phyloP scores from a whole-genome alignment of 495 filamentous ascomycete species.

The Filosporella fistucella region DNA sequence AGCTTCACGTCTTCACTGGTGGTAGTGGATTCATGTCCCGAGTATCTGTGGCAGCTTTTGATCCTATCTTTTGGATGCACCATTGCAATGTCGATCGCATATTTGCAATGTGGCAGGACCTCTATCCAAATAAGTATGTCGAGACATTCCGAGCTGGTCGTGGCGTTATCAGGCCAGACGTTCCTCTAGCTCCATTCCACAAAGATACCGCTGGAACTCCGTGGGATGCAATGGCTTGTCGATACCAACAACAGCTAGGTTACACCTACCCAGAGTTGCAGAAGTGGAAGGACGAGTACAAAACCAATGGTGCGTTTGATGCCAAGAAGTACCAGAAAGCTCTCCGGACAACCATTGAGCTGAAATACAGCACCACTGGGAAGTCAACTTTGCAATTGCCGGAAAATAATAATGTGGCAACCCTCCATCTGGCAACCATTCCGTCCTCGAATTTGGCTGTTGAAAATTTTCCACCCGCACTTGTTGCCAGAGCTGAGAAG shows the following conservation, averaged over 20 bases:
- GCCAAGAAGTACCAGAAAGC: constrained; percentile 3
- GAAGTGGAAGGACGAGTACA: neutral
- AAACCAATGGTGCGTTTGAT: neutral
- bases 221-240: constrained; percentile 13
- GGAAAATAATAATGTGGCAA: neutral
- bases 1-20: constrained; percentile 32
- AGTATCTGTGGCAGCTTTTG: constrained; percentile 31
- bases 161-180: constrained; percentile 12
- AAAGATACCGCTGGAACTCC: constrained; percentile 14
- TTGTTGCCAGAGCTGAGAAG: neutral
- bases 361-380: constrained; percentile 3
- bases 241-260: constrained; percentile 17
- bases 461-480: constrained; percentile 4
- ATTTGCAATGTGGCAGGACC: constrained; percentile 31
- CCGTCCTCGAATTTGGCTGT: neutral
- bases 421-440: neutral
- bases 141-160: constrained; percentile 7
- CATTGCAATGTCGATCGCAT: constrained; percentile 36
- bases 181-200: constrained; percentile 20
- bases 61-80: constrained; percentile 37
- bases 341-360: constrained; percentile 6
- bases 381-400: neutral
- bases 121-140: constrained; percentile 31
- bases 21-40: constrained; percentile 34
- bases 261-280: constrained; percentile 19